Evolutionary conservation across 805 yeast genomes (phyloP), one percentile per base, ranked within the genome.

Genomic region (Komagataella pastoris): DNA sequence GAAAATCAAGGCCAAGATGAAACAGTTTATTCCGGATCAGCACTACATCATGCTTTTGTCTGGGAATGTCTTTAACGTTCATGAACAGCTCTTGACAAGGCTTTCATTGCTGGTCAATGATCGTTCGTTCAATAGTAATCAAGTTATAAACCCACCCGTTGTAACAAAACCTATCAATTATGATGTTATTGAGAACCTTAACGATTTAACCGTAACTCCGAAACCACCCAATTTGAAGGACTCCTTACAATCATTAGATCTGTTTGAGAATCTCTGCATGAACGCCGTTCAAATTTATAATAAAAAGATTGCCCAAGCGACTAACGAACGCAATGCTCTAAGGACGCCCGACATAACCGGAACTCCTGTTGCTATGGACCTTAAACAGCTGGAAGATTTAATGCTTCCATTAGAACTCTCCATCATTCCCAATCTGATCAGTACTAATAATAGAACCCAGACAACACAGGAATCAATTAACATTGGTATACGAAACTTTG

Each of bases 81-180:
- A 68, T 50, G 72, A 71, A 44, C 58, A 64, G 17, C 54, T 74
- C 17, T 65, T 67, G 55, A 67, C 71, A 52, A 57, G 77, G 48
- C 65, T 69, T 5, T 68, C 65, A 50, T 56, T 72, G 14, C 56
- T 74, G 19, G 54, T 61, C 51, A 64, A 59, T 47, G 67, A 66
- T 17, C 61, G 61, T 69, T 75, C 64, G 63, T 77, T 59, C 69
- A 80, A 49, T 67, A 73, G 66, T 62, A 69, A 60, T 51, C 70
- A 57, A 61, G 65, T 57, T 65, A 74, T 64, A 36, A 65, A 57
- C 48, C 64, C 77, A 0, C 70, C 73, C 45, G 63, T 69, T 23
- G 69, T 66, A 51, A 59, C 74, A 44, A 62, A 55, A 14, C 59
- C 68, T 1, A 54, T 68, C 36, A 61, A 57, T 46, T 67, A 64